Base-by-base conservation (phyloP, 805 yeast species). In the Teunomyces funiuensis region DNA sequence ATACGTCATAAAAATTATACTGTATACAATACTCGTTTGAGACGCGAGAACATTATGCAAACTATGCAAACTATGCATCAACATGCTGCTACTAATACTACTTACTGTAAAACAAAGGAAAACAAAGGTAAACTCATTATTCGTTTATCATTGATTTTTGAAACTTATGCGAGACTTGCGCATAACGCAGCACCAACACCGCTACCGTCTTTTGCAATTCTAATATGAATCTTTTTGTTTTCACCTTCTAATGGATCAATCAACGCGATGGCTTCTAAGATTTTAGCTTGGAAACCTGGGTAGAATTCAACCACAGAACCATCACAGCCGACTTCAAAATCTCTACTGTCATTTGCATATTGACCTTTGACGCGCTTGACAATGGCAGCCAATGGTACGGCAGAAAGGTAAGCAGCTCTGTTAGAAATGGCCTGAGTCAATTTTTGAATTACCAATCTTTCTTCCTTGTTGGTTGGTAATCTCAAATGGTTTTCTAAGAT, bases 121-220 rank as follows among this genome's bases (percentile, higher is more conserved):
- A n/a, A 28, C 33, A 16, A 7, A 28, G 15, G 27, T 15, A 15
- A 17, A 28, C 13, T 15, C 11, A 28, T 15, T 15, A 28, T 27
- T 15, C 33, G 14, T 15, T 16, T 28, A 15, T 28, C 10, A 15
- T 28, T 15, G n/a, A 28, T 28, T 28, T 28, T 7, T 22, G 25
- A 22, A 33, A 4, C 18, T 22, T 36, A 45, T 25, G 61, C 58
- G 16, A 57, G 51, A 49, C 71, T 59, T 8, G 97, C 97, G 69
- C 97, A 88, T 46, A 91, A 71, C 2, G 98, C 98, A 34, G 97
- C 98, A 50, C 99, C 99, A 33, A 90, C 96, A 45, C 97, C 96
- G 43, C 95, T 84, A 36, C 98, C 98, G 58, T 93, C 98, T 62
- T 88, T 87, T 22, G 97, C 93, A 51, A 90, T 82, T 48, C 81